phyloP scores from a whole-genome alignment of 371 early-diverging fungal species.

The Mucor sp. region DNA sequence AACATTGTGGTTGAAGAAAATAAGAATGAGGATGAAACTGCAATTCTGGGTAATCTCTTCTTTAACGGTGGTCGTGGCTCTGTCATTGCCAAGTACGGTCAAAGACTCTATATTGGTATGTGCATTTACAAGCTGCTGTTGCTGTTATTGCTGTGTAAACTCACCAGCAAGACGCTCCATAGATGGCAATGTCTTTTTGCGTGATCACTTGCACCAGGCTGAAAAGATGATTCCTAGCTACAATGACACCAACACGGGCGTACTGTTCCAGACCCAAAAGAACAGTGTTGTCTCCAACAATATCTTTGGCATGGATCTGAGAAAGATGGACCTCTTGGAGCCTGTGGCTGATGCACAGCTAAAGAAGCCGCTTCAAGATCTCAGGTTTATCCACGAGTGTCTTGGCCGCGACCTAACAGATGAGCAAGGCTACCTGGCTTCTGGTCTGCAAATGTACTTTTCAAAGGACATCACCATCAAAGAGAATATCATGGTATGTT shows the following conservation, averaged over 20 bases:
- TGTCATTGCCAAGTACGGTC: conserved; percentile 29
- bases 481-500: conserved; percentile 41
- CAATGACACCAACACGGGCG: conserved; percentile 32
- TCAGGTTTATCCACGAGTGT: conserved; percentile 33
- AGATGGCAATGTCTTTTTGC: conserved; percentile 49
- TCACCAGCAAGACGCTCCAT: neutral
- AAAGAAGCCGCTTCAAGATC: conserved; percentile 16
- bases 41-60: conserved; percentile 40
- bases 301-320: conserved; percentile 52
- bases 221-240: conserved; percentile 24
- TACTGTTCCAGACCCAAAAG: conserved; percentile 38
- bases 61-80: conserved; percentile 41
- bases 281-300: conserved; percentile 45
- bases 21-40: conserved; percentile 31
- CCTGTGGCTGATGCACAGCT: conserved; percentile 26
- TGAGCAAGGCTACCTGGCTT: conserved; percentile 44
- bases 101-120: conserved; percentile 38
- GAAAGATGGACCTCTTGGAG: conserved; percentile 25
- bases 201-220: conserved; percentile 35
- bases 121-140: neutral
- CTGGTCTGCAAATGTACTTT: conserved; percentile 39
- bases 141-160: no score
- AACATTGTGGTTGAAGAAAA: conserved; percentile 31
- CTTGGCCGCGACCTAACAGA: conserved; percentile 20
- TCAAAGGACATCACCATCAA: conserved; percentile 43